A percentile compares a stretch with the other conserved stretches of the same genome.
Evolutionary conservation across 2,329 filamentous ascomycete genomes (phyloP).

Genomic region (Fonsecaea erecta): DNA sequence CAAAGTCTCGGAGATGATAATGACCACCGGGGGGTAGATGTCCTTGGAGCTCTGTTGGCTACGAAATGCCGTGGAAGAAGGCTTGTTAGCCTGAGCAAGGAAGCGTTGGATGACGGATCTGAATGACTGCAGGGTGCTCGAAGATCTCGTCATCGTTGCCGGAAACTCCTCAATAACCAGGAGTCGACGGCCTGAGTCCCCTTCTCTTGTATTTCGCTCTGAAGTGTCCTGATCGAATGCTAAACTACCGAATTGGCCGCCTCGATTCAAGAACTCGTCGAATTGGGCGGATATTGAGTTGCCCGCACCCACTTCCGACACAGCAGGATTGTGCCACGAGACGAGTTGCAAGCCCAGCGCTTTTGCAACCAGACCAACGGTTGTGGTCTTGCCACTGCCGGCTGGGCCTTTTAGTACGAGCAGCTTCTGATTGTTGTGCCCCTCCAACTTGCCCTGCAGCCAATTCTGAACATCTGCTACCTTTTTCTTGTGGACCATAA

Average conservation of each 20-base stretch:
- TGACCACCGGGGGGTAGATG: constrained; percentile 72
- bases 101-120: constrained; percentile 75
- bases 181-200: constrained; percentile 53
- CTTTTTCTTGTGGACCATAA: constrained; percentile 95
- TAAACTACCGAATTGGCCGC: constrained; percentile 78
- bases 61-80: constrained; percentile 51
- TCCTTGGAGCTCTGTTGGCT: constrained; percentile 42
- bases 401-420: constrained; percentile 88
- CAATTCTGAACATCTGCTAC: constrained; percentile 82
- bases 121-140: constrained; percentile 70
- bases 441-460: constrained; percentile 74
- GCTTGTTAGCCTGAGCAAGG: constrained; percentile 69
- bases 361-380: constrained; percentile 75
- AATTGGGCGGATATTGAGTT: constrained; percentile 79
- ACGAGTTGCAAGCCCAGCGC: constrained; percentile 77
- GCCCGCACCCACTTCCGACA: constrained; percentile 62
- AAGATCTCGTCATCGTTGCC: constrained; percentile 71
- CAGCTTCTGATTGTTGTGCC: constrained; percentile 66
- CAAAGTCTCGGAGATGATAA: constrained; percentile 90
- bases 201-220: constrained; percentile 12
- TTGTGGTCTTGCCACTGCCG: constrained; percentile 91
- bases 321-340: constrained; percentile 87
- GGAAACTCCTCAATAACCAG: constrained; percentile 84
- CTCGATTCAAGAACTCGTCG: constrained; percentile 84
- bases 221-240: constrained; percentile 47